Base-by-base conservation (phyloP, 2,329 filamentous ascomycete genomes). In the Talaromyces pinophilus region DNA sequence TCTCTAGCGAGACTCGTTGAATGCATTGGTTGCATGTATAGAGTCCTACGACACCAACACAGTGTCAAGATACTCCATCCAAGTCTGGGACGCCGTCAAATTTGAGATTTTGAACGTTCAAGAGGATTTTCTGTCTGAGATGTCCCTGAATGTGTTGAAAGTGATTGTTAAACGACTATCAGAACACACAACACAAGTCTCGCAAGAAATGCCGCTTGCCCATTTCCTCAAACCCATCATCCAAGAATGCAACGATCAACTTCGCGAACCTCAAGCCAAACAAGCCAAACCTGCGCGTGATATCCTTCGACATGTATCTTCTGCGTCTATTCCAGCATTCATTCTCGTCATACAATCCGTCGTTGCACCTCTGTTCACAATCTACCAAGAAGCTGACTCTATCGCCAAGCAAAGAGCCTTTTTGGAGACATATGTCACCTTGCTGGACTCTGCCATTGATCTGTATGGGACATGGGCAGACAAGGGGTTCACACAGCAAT, bases 101-200 rank as follows among this genome's bases (percentile, higher is more conserved):
- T 91, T 89, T 70, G 88, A 91, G 71, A 85, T 91, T 11, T 79
- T 91, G 15, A 89, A 88, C 69, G 84, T 86, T 0, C 86, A 89
- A 73, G 88, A 90, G 71, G 87, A 90, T 64, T 86, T 89, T 61
- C 77, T 91, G 8, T 86, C 87, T 0, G 81, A 87, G 59, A 84
- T 86, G 70, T 85, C 88, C 6, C 75, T 90, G 17, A 77, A 81
- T 25, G 84, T 82, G 1, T 75, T 90, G 8, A 81, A 83, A 63
- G 78, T 81, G 22, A 86, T 90, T 65, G 84, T 86, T 17, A 79
- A 78, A 62, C 82, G 84, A 25, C 78, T 91, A 7, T 86, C 86
- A 1, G 77, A 78, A 57, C 79, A 78, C 7, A 72, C 79, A 25
- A 75, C 72, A 3, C 69, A 76, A 30, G 67, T 76, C 54, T 74